Conservation (phyloP, 768 basidiomycete species). For the Termitomyces eurrhizus region DNA sequence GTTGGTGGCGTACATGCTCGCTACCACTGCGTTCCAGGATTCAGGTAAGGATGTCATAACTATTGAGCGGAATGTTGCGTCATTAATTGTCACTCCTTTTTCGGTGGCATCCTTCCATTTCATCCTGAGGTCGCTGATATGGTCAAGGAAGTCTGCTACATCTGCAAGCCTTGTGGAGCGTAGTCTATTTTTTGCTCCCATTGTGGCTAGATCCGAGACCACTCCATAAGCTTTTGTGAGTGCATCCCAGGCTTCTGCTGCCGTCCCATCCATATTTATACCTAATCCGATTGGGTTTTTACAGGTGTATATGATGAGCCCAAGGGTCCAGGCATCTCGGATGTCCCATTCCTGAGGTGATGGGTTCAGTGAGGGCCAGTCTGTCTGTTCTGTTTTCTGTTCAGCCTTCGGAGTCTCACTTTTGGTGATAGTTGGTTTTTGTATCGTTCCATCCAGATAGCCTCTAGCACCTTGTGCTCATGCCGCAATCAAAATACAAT, state of each 20-base stretch:
- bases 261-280: constrained; percentile 11
- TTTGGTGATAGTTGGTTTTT: no score
- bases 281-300: neutral
- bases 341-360: neutral
- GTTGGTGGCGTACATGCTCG: neutral
- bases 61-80: neutral
- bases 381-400: no score
- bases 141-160: constrained; percentile 10
- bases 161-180: constrained; percentile 3
- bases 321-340: neutral
- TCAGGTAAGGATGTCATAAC: neutral
- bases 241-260: constrained; percentile 17
- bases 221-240: constrained; percentile 13
- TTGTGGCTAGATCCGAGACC: constrained; percentile 9
- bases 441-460: no score
- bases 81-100: neutral
- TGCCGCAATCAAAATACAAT: no score
- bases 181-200: constrained; percentile 11
- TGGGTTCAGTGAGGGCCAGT: neutral
- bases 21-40: neutral
- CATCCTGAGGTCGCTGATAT: constrained; percentile 11
- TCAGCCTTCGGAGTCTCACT: neutral
- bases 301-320: neutral
- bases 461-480: no score
- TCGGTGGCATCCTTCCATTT: constrained; percentile 15